Evolutionary conservation across 768 basidiomycete species (phyloP).

Genomic region (Neoboletus subvelutipes): DNA sequence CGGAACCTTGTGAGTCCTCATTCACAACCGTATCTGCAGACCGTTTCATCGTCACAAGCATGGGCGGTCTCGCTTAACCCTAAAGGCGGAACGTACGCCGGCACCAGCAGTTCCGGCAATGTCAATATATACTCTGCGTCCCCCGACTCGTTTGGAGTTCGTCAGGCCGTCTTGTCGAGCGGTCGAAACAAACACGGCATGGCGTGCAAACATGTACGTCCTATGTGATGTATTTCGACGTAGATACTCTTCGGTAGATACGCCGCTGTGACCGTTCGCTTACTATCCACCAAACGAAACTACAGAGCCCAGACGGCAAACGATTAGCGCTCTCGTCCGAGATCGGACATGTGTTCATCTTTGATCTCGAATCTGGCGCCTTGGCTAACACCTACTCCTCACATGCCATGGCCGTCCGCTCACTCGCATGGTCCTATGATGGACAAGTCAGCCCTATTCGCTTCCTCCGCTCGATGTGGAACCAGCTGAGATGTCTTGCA

Average conservation of each 20-base stretch:
- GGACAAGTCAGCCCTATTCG: conserved; percentile 59
- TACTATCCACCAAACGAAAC: background rate
- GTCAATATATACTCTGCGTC: conserved; percentile 72
- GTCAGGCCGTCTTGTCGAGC: conserved; percentile 55
- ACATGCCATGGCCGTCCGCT: conserved; percentile 88
- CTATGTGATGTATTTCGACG: background rate
- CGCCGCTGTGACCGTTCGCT: background rate
- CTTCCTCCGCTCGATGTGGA: background rate
- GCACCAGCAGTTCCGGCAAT: conserved; percentile 70
- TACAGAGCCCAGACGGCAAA: conserved; percentile 84
- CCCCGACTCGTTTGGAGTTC: conserved; percentile 63
- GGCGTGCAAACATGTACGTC: conserved; percentile 65
- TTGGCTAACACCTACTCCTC: conserved; percentile 74
- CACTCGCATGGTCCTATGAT: conserved; percentile 87
- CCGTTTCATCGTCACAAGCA: conserved; percentile 41
- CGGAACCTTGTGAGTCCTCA: conserved; percentile 64
- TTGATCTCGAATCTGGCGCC: conserved; percentile 70
- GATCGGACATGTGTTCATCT: conserved; percentile 83
- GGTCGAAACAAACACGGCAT: conserved; percentile 79
- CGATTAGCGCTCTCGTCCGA: conserved; percentile 81
- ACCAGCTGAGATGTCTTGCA: conserved; percentile 30
- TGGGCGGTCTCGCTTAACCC: conserved; percentile 88
- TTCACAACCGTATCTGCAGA: background rate
- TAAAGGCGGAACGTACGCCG: conserved; percentile 67
- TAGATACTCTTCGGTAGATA: conserved; percentile 2